Evolutionary conservation across 768 basidiomycete species (phyloP).

Genomic region (Xerocomellus dryophilus): DNA sequence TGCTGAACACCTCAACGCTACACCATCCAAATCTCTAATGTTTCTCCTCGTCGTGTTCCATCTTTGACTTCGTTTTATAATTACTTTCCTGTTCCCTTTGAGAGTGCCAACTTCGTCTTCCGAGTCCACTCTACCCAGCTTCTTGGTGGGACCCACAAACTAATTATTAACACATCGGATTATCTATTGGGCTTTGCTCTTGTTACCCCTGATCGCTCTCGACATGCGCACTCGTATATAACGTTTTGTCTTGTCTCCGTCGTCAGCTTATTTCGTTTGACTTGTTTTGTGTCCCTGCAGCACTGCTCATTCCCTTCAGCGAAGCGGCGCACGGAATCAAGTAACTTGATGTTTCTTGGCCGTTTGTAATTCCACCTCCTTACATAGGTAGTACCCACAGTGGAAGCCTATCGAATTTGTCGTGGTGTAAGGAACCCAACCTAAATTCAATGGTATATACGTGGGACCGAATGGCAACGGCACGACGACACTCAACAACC

Average conservation of each 20-base stretch:
- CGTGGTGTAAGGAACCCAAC: neutral
- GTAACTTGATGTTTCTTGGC: constrained; percentile 10
- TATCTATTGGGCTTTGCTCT: constrained; percentile 32
- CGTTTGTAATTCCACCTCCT: constrained; percentile 7
- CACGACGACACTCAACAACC: no score
- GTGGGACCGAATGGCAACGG: no score
- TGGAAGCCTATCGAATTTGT: neutral
- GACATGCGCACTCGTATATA: constrained; percentile 35
- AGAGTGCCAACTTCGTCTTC: constrained; percentile 17
- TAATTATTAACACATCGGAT: constrained; percentile 30
- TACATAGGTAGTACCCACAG: neutral
- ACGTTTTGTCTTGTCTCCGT: constrained; percentile 34
- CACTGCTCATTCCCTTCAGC: constrained; percentile 2
- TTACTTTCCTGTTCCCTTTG: constrained; percentile 10
- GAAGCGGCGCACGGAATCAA: constrained; percentile 10
- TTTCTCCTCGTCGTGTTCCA: constrained; percentile 10
- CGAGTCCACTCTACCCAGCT: constrained; percentile 16
- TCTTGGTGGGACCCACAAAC: constrained; percentile 25
- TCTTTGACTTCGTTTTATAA: constrained; percentile 25
- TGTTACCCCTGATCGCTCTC: constrained; percentile 38
- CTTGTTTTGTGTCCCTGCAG: constrained; percentile 31
- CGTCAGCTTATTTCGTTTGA: constrained; percentile 26
- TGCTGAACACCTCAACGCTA: constrained; percentile 17
- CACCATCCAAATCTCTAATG: constrained; percentile 5
- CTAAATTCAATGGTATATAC: constrained; percentile 9